Conservation (phyloP, 2,329 filamentous ascomycete species). For the Tolypocladium sp. region DNA sequence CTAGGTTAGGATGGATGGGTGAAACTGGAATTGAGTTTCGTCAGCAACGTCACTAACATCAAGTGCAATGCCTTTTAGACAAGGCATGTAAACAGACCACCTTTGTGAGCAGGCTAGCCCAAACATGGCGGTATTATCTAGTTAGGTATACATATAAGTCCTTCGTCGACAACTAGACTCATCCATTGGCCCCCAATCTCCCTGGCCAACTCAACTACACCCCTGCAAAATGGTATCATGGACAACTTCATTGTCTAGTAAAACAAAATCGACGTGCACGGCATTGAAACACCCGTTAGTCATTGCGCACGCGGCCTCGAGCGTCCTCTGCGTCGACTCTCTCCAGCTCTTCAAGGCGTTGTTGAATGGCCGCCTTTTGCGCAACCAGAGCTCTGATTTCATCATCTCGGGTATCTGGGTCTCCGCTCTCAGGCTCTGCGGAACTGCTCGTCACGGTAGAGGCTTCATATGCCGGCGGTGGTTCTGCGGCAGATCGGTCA, state of each 20-base stretch:
- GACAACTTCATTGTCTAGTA: background rate
- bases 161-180: background rate
- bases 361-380: slow-evolving; percentile 25
- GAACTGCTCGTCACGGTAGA: slow-evolving; percentile 12
- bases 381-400: slow-evolving; percentile 21
- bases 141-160: background rate
- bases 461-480: slow-evolving; percentile 22
- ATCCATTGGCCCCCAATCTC: background rate
- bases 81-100: too few species aligned
- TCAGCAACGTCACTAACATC: too few species aligned
- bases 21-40: too few species aligned
- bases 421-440: slow-evolving; percentile 11
- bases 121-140: background rate
- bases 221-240: background rate
- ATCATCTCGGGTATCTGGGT: slow-evolving; percentile 13
- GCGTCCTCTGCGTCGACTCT: background rate
- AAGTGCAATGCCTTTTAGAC: too few species aligned
- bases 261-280: background rate
- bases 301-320: background rate
- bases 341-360: slow-evolving; percentile 24
- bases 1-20: background rate
- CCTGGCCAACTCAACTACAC: background rate
- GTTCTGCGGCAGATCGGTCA: slow-evolving; percentile 8
- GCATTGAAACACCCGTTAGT: background rate
- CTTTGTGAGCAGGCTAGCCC: background rate